Conservation (phyloP, 2,329 filamentous ascomycete genomes). For the Trichoderma brevicompactum region DNA sequence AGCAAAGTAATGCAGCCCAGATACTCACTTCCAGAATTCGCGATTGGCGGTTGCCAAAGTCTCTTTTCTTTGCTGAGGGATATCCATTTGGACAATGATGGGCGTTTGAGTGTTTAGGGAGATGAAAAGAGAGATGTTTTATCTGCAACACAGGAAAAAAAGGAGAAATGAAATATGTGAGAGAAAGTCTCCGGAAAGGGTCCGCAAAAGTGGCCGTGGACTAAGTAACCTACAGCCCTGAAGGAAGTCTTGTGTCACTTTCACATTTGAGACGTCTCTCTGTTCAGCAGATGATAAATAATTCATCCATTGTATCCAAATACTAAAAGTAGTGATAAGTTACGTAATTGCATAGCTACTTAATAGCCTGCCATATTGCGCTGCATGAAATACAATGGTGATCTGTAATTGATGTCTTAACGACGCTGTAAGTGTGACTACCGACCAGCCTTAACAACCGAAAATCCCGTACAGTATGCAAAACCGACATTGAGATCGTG, state of each 20-base stretch:
- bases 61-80: background rate
- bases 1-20: background rate
- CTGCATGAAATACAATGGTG: background rate
- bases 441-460: too few relatives aligned
- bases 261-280: background rate
- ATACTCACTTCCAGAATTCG: conserved; percentile 16
- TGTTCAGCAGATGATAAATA: background rate
- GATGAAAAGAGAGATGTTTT: background rate
- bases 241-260: background rate
- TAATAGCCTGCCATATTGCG: background rate
- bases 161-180: background rate
- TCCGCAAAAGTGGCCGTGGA: conserved; percentile 7
- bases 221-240: background rate
- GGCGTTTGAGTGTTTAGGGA: background rate
- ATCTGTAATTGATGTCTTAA: too few relatives aligned
- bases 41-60: conserved; percentile 5
- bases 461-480: too few relatives aligned
- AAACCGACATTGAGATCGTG: too few relatives aligned
- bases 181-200: conserved; percentile 23
- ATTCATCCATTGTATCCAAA: background rate
- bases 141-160: background rate
- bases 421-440: too few relatives aligned
- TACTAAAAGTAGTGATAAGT: background rate
- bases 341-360: background rate
- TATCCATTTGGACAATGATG: background rate